phyloP scores from a whole-genome alignment of 805 yeast genomes.

The Lipomyces mesembrius region DNA sequence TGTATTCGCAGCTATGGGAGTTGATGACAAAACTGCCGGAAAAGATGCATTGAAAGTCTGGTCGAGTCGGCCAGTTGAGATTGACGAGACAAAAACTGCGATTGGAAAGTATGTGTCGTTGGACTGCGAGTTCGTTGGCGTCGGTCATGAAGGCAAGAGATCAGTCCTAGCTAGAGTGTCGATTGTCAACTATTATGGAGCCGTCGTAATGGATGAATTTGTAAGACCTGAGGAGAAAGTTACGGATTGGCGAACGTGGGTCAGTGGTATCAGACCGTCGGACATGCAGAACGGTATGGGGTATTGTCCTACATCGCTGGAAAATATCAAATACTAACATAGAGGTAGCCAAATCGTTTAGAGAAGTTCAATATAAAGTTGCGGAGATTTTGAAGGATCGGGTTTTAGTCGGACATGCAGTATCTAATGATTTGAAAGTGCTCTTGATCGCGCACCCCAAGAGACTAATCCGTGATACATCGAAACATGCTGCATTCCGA shows the following conservation, averaged over 20 bases:
- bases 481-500: constrained; percentile 49
- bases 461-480: constrained; percentile 70
- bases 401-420: constrained; percentile 82
- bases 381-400: constrained; percentile 58
- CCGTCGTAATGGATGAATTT: constrained; percentile 68
- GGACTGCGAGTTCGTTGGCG: constrained; percentile 95
- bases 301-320: background rate
- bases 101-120: constrained; percentile 79
- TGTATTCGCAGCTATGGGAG: constrained; percentile 26
- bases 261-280: constrained; percentile 77
- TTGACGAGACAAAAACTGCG: constrained; percentile 37
- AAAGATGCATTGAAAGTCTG: background rate
- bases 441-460: constrained; percentile 71
- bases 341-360: constrained; percentile 61
- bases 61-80: constrained; percentile 29
- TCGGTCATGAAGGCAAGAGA: constrained; percentile 68
- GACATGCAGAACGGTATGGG: constrained; percentile 57
- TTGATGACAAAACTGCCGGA: constrained; percentile 5
- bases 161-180: constrained; percentile 87
- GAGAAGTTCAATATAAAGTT: constrained; percentile 65
- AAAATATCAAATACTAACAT: constrained; percentile 1
- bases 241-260: constrained; percentile 92
- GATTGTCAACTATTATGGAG: constrained; percentile 81
- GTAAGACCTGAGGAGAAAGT: constrained; percentile 78
- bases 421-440: constrained; percentile 75